Evolutionary conservation across 306 rosid genomes (phyloP), one percentile per base, ranked within the genome.

Genomic region (Hippophae tibetana): DNA sequence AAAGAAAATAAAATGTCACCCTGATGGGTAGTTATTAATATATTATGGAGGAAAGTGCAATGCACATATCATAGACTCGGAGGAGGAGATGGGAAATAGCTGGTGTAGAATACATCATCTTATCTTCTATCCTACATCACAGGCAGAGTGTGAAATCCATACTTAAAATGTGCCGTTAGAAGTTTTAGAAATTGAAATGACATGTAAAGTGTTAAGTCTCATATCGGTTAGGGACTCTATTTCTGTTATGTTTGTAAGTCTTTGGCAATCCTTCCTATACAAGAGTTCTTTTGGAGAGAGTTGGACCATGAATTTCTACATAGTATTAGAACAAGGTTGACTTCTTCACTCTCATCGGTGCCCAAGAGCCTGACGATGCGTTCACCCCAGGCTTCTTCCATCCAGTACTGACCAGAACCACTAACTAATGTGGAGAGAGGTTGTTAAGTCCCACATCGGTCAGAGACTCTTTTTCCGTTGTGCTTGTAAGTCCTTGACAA

Each of bases 31-130:
- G 66, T 41, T 51, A 49, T 40, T 18, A 18, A 18, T 18, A 0
- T 18, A 18, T 51, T 62, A 42, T 62, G 66, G 66, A 62, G 66
- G 66, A 62, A 50, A 40, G 57, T 62, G 10, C 49, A 51, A 50
- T 51, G 23, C 43, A 62, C 66, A 49, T 62, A 62, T 1, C 48
- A 41, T 50, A 48, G 66, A 14, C 42, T 62, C 18, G 10, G 9
- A 3, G 42, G 40, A 7, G 50, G 8, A 10, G 66, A 42, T 41
- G 40, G 5, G 51, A 62, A 62, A 51, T 11, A 44, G 50, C 50
- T 6, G 8, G 66, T 27, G 4, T 27, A 27, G 38, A 27, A 62
- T 18, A 48, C 51, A 62, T 51, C 57, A 49, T 51, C 66, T 48
- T 9, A 10, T 62, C 10, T 51, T 62, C 54, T 62, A 62, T 42